Base-by-base conservation (phyloP, 2,329 filamentous ascomycete genomes). In the Rhynchosporium graminicola region DNA sequence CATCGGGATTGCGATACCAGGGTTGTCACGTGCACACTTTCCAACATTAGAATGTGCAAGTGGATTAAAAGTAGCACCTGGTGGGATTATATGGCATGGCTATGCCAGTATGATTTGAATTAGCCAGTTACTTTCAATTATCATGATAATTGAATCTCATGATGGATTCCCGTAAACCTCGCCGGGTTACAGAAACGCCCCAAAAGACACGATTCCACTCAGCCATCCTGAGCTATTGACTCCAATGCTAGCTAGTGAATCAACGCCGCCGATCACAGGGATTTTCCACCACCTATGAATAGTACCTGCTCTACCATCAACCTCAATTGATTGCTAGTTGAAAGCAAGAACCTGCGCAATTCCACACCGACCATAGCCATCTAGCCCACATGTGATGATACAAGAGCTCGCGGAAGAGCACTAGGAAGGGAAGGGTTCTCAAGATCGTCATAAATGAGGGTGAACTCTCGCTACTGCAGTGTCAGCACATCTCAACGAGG, bases 361-460 rank as follows among this genome's bases (percentile, higher is more conserved):
- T 58, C 13, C 42, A 48, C 7, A 33, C 29, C 28, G 26, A 15
- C 31, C 20, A 38, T 59, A 26, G 45, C 43, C 42, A 42, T 13
- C 33, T 36, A 55, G 60, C 42, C 55, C 33, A 48, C 47, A 60
- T 31, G 59, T 38, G 43, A 33, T 60, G 51, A 63, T 63, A 68
- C 42, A 51, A 66, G 60, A 63, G 65, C 60, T 9, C 67, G 65
- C 51, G 63, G 57, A 31, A 68, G 61, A n/a, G 57, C 45, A 55
- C 61, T 68, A 12, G 70, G 68, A 36, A 71, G 48, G 13, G 45
- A 47, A 26, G 57, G 46, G 28, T 81, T 82, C 73, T 87, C 85
- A 63, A 88, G 75, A 63, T 88, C 86, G 48, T 80, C 80, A 63
- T 88, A 88, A 67, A 85, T 80, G 51, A 88, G 74, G 7, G 82